A percentile compares a stretch with the other conserved stretches of the same genome.
phyloP scores from a whole-genome alignment of 2,329 filamentous ascomycete species.

The Nectriaceae sp. region DNA sequence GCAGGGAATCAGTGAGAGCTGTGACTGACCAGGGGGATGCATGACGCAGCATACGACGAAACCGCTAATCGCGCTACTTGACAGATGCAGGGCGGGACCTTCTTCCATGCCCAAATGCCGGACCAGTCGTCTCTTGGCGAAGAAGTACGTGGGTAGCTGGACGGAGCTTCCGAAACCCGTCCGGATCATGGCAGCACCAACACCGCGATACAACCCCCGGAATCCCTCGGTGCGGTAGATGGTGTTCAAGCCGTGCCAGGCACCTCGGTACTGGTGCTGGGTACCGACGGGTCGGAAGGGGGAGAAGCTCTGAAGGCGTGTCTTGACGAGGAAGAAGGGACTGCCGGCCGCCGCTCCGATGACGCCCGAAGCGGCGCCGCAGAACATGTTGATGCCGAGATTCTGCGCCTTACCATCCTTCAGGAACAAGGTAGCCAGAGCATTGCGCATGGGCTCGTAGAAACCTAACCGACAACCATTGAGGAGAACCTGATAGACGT shows the following conservation, averaged over 20 bases:
- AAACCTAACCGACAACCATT: constrained; percentile 97
- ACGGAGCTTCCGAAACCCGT: constrained; percentile 96
- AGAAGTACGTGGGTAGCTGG: constrained; percentile 96
- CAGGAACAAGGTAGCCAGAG: constrained; percentile 69
- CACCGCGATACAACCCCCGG: constrained; percentile 82
- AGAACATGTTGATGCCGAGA: constrained; percentile 89
- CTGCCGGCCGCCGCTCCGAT: constrained; percentile 91
- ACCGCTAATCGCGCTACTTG: constrained; percentile 85
- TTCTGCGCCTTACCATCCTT: constrained; percentile 76
- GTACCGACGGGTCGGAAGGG: constrained; percentile 92
- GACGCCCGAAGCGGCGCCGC: constrained; percentile 85
- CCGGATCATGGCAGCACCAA: constrained; percentile 90
- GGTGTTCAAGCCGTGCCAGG: constrained; percentile 76
- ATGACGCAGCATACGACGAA: constrained; percentile 98
- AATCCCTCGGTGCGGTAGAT: constrained; percentile 81
- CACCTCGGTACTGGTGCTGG: constrained; percentile 91
- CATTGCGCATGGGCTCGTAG: constrained; percentile 89
- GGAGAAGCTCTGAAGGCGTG: constrained; percentile 89
- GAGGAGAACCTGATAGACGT: constrained; percentile 93
- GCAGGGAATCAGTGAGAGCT: neutral
- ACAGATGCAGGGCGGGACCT: constrained; percentile 82
- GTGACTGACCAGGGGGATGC: constrained; percentile 81
- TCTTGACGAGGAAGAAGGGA: constrained; percentile 98
- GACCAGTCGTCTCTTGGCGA: constrained; percentile 85
- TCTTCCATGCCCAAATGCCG: constrained; percentile 87